Evolutionary conservation across 768 basidiomycete species (phyloP).

Genomic region (Pleurotus citrinopileatus): DNA sequence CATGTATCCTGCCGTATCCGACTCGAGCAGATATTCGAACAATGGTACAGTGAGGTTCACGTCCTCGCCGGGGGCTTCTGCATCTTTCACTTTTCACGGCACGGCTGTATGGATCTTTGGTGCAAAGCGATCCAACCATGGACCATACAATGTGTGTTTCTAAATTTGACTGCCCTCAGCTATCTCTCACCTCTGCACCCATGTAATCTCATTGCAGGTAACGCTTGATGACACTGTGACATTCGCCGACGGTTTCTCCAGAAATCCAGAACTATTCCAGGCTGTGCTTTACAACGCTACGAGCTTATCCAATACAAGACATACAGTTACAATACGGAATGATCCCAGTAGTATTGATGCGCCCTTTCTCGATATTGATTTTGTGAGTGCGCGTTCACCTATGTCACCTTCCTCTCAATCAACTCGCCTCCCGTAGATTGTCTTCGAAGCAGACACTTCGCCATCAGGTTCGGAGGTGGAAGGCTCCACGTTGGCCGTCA

Average conservation of each 20-base stretch:
- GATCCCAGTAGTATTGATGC: constrained; percentile 11
- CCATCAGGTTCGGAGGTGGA: constrained; percentile 13
- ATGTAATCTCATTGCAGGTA: constrained; percentile 17
- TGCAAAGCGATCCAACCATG: constrained; percentile 45
- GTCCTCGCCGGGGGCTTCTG: constrained; percentile 28
- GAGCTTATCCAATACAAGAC: constrained; percentile 29
- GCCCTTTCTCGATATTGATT: constrained; percentile 43
- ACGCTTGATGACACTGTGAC: constrained; percentile 34
- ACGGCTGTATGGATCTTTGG: constrained; percentile 49
- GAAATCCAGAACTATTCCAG: constrained; percentile 32
- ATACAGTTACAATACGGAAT: constrained; percentile 36
- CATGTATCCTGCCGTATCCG: neutral
- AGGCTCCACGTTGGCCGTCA: neutral
- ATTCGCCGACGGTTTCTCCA: constrained; percentile 23
- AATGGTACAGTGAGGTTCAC: constrained; percentile 35
- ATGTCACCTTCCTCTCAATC: constrained; percentile 5
- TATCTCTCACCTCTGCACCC: neutral
- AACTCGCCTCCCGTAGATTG: constrained; percentile 27
- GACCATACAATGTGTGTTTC: constrained; percentile 27
- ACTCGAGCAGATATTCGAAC: constrained; percentile 14
- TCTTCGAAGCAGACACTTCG: constrained; percentile 25
- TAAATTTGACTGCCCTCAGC: too few relatives aligned
- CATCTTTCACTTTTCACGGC: constrained; percentile 45
- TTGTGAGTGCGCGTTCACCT: constrained; percentile 27
- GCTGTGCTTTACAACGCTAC: constrained; percentile 35